A percentile compares a stretch with the other conserved stretches of the same genome.
Evolutionary conservation across 106 monocot genomes (phyloP).

Genomic region (Narthecium ossifragum): DNA sequence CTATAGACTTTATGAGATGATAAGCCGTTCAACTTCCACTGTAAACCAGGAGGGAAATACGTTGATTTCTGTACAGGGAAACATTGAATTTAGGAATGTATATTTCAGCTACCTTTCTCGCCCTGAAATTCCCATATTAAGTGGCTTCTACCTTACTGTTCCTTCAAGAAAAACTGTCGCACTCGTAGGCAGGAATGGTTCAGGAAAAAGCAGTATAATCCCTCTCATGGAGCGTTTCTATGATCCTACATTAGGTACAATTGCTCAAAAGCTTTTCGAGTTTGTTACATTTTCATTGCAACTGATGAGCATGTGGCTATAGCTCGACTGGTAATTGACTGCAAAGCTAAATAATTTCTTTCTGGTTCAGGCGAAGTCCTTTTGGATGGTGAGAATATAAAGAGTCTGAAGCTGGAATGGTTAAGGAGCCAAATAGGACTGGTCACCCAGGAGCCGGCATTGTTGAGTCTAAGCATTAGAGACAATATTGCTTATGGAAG

Average conservation of each 20-base stretch:
- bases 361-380: conserved; percentile 80
- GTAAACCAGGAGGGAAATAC: conserved; percentile 83
- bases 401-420: conserved; percentile 90
- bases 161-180: conserved; percentile 98
- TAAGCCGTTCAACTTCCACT: conserved; percentile 86
- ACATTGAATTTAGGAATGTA: conserved; percentile 95
- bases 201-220: conserved; percentile 99
- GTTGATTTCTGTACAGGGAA: conserved; percentile 78
- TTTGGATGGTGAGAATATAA: conserved; percentile 98
- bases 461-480: conserved; percentile 90
- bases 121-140: conserved; percentile 96
- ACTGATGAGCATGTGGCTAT: neutral
- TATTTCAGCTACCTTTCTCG: conserved; percentile 98
- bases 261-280: neutral
- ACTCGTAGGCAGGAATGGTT: conserved; percentile 98
- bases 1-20: conserved; percentile 99
- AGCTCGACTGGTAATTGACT: conserved; percentile 3
- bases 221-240: conserved; percentile 99
- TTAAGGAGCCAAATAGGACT: conserved; percentile 98
- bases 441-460: conserved; percentile 97
- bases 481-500: conserved; percentile 98
- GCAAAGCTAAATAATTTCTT: neutral
- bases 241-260: conserved; percentile 93
- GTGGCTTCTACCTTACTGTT: conserved; percentile 94
- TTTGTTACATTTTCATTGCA: neutral